These are phyloP conservation scores for Clonostachys sp. DNA, from an alignment of 2,329 filamentous ascomycete species.

Conservation along the genomic window DNA sequence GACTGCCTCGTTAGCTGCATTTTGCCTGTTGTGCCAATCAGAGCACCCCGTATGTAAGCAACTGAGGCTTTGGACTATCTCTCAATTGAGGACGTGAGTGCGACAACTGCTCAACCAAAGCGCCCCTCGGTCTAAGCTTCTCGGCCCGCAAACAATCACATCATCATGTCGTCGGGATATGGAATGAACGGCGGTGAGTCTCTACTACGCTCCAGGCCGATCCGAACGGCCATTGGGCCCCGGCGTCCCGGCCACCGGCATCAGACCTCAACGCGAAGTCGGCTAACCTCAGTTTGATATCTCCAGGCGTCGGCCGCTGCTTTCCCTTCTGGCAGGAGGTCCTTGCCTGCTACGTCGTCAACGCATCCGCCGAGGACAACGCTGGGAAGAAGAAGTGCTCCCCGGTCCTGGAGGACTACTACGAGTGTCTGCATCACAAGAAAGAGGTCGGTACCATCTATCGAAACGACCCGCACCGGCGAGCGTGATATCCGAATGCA, in stretches of 20 bases:
- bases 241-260: no score
- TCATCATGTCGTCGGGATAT: constrained; percentile 73
- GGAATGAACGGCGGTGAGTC: constrained; percentile 73
- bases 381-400: constrained; percentile 84
- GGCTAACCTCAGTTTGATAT: constrained; percentile 10
- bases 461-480: not conserved
- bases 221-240: no score
- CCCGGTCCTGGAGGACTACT: constrained; percentile 89
- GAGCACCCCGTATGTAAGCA: no score
- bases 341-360: constrained; percentile 96
- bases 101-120: not conserved
- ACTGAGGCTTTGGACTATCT: no score
- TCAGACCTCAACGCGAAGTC: not conserved
- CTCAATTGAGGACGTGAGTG: not conserved
- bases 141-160: not conserved
- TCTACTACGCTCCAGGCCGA: not conserved
- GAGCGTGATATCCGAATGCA: not conserved
- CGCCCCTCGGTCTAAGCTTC: not conserved
- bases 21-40: no score
- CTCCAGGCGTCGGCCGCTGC: constrained; percentile 67
- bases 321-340: constrained; percentile 99
- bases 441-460: constrained; percentile 74
- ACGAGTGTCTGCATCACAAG: constrained; percentile 97
- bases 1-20: no score
- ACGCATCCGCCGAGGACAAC: constrained; percentile 73